phyloP scores from a whole-genome alignment of 352 stramenopile species.

The Globisporangium radiosum region DNA sequence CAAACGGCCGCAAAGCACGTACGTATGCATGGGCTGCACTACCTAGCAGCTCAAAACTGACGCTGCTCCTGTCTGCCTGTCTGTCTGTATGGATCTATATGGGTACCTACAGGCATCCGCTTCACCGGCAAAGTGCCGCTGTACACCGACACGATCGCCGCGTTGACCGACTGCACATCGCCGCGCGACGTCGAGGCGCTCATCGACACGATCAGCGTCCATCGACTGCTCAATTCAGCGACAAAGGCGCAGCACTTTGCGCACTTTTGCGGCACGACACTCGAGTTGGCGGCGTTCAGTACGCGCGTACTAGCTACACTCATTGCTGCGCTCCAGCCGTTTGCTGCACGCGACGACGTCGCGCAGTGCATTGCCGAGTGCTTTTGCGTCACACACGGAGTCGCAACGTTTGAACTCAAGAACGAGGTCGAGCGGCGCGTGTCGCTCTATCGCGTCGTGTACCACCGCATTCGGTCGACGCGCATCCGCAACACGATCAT shows the following conservation, averaged over 20 bases:
- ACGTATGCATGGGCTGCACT: conserved; percentile 1
- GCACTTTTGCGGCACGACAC: conserved; percentile 31
- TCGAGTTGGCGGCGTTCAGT: conserved; percentile 34
- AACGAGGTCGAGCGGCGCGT: conserved; percentile 59
- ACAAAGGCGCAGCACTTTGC: conserved; percentile 76
- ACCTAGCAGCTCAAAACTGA: too few species aligned
- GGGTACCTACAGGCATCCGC: conserved; percentile 24
- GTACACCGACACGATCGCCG: conserved; percentile 60
- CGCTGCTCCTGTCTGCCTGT: too few species aligned
- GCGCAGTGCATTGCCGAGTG: conserved; percentile 49
- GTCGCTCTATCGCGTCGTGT: conserved; percentile 66
- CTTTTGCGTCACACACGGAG: conserved; percentile 35
- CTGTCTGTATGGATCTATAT: neutral
- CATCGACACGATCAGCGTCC: conserved; percentile 41
- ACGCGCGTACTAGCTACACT: conserved; percentile 36
- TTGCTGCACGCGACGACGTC: conserved; percentile 37
- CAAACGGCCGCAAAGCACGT: conserved; percentile 31
- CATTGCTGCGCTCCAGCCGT: conserved; percentile 51
- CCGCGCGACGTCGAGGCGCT: conserved; percentile 53
- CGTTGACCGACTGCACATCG: conserved; percentile 30
- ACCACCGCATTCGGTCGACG: conserved; percentile 43
- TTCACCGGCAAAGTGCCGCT: conserved; percentile 58
- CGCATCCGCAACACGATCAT: conserved; percentile 46
- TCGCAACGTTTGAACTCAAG: conserved; percentile 51
- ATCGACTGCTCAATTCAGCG: conserved; percentile 56